Evolutionary conservation across 1,139 yeast species (phyloP), one percentile per base, ranked within the genome.

Genomic region (Groenewaldozyma sp.): DNA sequence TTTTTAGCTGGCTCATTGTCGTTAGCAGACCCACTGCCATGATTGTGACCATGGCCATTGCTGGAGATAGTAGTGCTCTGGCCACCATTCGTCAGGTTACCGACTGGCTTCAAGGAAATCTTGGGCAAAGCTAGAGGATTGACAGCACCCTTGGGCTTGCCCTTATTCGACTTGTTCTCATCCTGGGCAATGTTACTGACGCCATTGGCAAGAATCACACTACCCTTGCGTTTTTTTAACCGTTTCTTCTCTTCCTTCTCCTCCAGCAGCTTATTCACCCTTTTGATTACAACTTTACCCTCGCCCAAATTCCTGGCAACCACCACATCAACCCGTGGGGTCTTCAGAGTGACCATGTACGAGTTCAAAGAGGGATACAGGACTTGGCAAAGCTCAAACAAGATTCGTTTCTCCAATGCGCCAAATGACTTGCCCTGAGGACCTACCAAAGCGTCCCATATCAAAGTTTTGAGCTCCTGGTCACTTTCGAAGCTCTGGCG

Each of bases 381-480:
- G 4, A 88, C 70, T 38, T 76, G 75, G 43, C 83, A 68, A 2
- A 83, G 56, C 43, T 76, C 82, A 49, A 83, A 78, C 13, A 91
- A 55, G 31, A 71, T 63, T 45, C 91, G 69, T 46, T 80, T 74
- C 35, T 77, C 79, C 35, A 73, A 63, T 1, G 83, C 62, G 16
- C 82, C 72, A 14, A 81, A 7, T 5, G 6, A n/a, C 75, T 67
- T 48, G 13, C 49, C 43, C 33, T 45, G 42, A 32, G 46, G 45
- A 49, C 78, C 82, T 11, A 86, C 56, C 27, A 39, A 31, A n/a
- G 78, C 68, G 37, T 70, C 68, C 95, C 96, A 87, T 4, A 91
- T 53, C 6, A 71, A 70, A 4, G 57, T 53, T 41, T 71, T 71
- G 31, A 91, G 63, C 3, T 36, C 34, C 35, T 61, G 58, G n/a